Evolutionary conservation across 305 asterid species (phyloP), one percentile per base, ranked within the genome.

Genomic region (Coffea humblotiana): DNA sequence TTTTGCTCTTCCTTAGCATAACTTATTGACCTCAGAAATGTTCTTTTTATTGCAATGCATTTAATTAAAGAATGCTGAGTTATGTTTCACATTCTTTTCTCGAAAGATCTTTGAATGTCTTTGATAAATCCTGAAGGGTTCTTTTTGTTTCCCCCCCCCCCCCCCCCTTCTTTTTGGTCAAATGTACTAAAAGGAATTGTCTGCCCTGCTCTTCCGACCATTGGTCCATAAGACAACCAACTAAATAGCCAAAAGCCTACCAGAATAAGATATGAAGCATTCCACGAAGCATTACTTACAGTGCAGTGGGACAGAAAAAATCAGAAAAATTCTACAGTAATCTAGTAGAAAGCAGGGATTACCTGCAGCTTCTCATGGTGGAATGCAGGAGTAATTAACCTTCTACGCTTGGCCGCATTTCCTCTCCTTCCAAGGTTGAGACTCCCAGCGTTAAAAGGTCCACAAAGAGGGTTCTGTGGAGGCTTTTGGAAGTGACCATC

Each of bases 401-500:
- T 16, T 69, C 52, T 63, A 10, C 72, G 40, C 13, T 79, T 56
- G 63, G 63, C 25, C 63, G n/a, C 63, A 56, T 56, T 56, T 56
- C 25, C n/a, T 35, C 25, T 32, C 79, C 71, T 23, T 76, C 79
- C 79, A 63, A 54, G 3, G 58, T 68, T 37, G 43, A 19, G 15
- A 78, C 9, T 18, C 76, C 65, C 35, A 14, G 56, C 23, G 49
- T 35, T n/a, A 69, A 56, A 18, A 56, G 63, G 18, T 56, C 63
- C n/a, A 4, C n/a, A 56, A 56, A 56, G 63, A 71, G 72, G 71
- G 63, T 71, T 75, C 40, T 21, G 37, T 21, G 70, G 78, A 35
- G 78, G 69, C 37, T 75, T 75, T 49, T 58, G 69, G 43, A 75
- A 75, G 71, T 76, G 76, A 23, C 86, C 86, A 63, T 74, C 48